Evolutionary conservation across 352 stramenopile genomes (phyloP), one percentile per base, ranked within the genome.

Genomic region (Phytophthora pini): DNA sequence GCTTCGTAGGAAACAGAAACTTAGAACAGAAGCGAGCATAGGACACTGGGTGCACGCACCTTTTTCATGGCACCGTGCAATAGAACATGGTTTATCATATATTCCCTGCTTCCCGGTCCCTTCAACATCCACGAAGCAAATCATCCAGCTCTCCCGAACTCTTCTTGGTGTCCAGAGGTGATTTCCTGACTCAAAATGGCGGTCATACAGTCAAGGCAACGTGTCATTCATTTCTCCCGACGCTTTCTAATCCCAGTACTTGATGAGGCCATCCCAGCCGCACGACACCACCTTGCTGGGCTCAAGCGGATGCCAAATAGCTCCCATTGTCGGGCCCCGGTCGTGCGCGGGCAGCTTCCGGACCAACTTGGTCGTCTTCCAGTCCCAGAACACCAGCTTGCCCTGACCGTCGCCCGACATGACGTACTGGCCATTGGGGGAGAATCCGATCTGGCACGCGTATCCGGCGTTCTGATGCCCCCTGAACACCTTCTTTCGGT

Each of bases 331-430:
- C 26, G 97, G 97, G 2, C 97, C 96, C 22, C 88, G 88, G 54
- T 98, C 89, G 77, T 99, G 97, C 3, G 95, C 97, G 10, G 67
- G 76, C 47, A 96, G 66, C 59, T 93, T 93, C 76, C 90, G 91
- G 62, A 95, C 78, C 69, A 97, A 79, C 68, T 97, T 98, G 53
- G 90, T 97, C 45, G 83, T 91, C 61, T 99, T 99, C 90, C 97
- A 99, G 78, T 99, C 97, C 98, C 98, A 99, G 76, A 99, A 97
- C 54, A 92, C 98, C n/a, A 99, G 60, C 55, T 97, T 97, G 49
- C 98, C 98, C 62, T 98, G 92, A 22, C 94, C 94, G 72, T 99
- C 98, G 29, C 98, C 98, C 41, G 93, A 99, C 29, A 97, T 88
- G 38, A 94, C 60, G 69, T 88, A 95, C 74, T 98, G 92, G 32